These are phyloP conservation scores for Fusarium sp. DNA, from an alignment of 2,329 filamentous ascomycete species.

Conservation along the genomic window DNA sequence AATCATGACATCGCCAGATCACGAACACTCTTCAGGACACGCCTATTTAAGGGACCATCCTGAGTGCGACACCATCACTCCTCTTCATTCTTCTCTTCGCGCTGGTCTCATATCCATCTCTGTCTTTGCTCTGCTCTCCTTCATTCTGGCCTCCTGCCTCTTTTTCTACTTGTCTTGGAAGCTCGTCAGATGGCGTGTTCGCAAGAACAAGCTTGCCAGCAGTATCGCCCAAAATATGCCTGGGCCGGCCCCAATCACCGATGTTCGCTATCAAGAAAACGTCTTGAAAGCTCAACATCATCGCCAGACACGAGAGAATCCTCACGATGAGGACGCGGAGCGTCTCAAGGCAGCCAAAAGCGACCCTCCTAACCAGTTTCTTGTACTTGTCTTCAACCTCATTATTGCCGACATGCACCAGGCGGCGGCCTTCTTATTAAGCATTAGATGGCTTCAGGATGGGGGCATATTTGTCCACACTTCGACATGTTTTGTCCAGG, in stretches of 20 bases:
- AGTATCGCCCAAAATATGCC: constrained; percentile 28
- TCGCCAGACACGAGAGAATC: constrained; percentile 15
- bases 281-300: constrained; percentile 11
- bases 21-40: not conserved
- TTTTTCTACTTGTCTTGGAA: constrained; percentile 48
- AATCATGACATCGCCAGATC: constrained; percentile 18
- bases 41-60: constrained; percentile 25
- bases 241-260: constrained; percentile 34
- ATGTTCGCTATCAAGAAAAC: constrained; percentile 46
- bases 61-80: constrained; percentile 34
- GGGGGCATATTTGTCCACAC: constrained; percentile 65
- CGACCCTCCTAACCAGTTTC: constrained; percentile 68
- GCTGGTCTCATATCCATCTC: constrained; percentile 45
- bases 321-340: constrained; percentile 11
- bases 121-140: constrained; percentile 47
- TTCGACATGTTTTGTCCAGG: constrained; percentile 69
- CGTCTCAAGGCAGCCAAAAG: constrained; percentile 17
- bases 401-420: constrained; percentile 75
- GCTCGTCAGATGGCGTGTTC: constrained; percentile 42
- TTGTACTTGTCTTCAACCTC: constrained; percentile 76
- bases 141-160: constrained; percentile 42
- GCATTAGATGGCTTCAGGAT: constrained; percentile 65
- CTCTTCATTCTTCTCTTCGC: constrained; percentile 37
- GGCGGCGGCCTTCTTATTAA: constrained; percentile 70
- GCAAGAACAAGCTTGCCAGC: constrained; percentile 17